phyloP scores from a whole-genome alignment of 345 rosid species.

The Gossypium longicalyx region DNA sequence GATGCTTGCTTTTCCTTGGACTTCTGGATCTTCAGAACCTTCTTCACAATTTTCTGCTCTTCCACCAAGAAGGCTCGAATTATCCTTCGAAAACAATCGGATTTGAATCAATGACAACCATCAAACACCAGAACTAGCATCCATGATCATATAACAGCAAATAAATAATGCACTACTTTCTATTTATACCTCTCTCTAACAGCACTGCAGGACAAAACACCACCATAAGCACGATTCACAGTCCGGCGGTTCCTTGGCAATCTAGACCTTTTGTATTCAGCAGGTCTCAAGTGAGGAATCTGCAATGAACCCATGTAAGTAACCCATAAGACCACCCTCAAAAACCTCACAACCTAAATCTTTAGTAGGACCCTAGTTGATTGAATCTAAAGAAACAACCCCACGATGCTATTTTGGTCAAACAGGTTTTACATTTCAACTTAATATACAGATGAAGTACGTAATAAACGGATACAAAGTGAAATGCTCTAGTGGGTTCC shows the following conservation, averaged over 20 bases:
- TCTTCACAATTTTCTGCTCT: constrained; percentile 44
- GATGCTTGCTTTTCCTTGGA: constrained; percentile 33
- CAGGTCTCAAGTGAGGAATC: constrained; percentile 75
- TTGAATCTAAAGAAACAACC: neutral
- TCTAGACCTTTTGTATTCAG: constrained; percentile 65
- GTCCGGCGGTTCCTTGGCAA: constrained; percentile 59
- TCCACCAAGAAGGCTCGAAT: constrained; percentile 47
- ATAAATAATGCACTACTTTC: neutral
- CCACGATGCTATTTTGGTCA: neutral
- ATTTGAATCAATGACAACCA: neutral
- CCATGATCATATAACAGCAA: neutral
- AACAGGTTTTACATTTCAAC: neutral
- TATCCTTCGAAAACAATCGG: constrained; percentile 18
- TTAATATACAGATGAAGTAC: neutral
- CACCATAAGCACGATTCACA: constrained; percentile 63
- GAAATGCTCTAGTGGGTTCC: no score
- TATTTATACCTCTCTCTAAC: constrained; percentile 60
- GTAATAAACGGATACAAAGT: no score
- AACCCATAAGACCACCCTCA: neutral
- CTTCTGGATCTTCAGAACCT: constrained; percentile 44
- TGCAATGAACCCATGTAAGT: constrained; percentile 22
- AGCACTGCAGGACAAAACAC: constrained; percentile 63
- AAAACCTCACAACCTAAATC: neutral
- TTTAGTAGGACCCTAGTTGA: neutral
- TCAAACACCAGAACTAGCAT: neutral